A percentile compares a stretch with the other conserved stretches of the same genome.
Evolutionary conservation across 352 stramenopile species (phyloP).

Genomic region (Globisporangium nodosum): DNA sequence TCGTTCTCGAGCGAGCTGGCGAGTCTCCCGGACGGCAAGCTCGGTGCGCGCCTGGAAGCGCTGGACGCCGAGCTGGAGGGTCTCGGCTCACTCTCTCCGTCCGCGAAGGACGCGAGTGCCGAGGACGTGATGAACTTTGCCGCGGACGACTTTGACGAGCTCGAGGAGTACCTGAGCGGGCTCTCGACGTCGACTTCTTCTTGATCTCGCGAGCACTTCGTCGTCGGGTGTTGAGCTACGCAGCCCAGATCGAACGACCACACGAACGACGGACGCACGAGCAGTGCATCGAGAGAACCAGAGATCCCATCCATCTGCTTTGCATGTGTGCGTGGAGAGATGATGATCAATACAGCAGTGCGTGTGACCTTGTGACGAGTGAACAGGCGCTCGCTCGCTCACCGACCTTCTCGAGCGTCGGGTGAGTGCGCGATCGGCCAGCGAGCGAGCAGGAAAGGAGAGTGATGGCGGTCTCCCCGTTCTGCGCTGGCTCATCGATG

Average conservation of each 20-base stretch:
- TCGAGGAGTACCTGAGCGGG: constrained; percentile 84
- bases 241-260: not conserved
- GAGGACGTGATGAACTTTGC: constrained; percentile 84
- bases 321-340: not conserved
- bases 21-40: constrained; percentile 37
- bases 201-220: not conserved
- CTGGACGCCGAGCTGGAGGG: constrained; percentile 74
- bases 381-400: not conserved
- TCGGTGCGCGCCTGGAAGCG: constrained; percentile 57
- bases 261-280: not conserved
- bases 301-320: not conserved
- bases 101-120: constrained; percentile 32
- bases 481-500: constrained; percentile 15
- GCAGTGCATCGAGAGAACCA: not conserved
- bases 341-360: not conserved
- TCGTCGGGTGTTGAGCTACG: not conserved
- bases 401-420: no score
- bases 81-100: constrained; percentile 35
- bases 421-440: no score
- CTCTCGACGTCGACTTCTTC: constrained; percentile 46
- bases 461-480: constrained; percentile 18
- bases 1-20: constrained; percentile 44
- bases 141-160: constrained; percentile 84
- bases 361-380: not conserved
- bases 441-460: not conserved